Conservation (phyloP, 495 filamentous ascomycete species). For the Pseudomonodictys pantanalensis region DNA sequence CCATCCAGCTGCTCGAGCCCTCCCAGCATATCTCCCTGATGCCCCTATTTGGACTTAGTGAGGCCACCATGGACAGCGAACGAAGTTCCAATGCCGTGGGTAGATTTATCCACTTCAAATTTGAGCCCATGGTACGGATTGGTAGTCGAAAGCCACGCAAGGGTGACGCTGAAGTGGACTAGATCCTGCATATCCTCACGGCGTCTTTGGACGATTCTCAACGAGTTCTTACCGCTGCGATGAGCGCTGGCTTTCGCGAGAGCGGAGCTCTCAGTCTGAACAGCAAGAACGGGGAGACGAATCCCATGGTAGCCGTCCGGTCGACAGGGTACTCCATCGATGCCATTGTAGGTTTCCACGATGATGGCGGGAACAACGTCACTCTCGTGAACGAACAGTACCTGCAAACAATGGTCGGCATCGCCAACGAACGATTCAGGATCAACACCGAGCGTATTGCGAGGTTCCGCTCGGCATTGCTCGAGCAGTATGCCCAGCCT, state of each 20-base stretch:
- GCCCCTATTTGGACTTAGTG: too few relatives aligned
- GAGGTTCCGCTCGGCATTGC: constrained; percentile 42
- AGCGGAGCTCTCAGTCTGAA: constrained; percentile 65
- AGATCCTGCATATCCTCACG: constrained; percentile 88
- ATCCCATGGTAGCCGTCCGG: constrained; percentile 72
- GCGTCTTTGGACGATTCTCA: constrained; percentile 70
- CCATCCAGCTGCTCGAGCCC: constrained; percentile 40
- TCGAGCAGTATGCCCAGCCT: constrained; percentile 17
- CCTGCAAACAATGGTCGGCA: constrained; percentile 58
- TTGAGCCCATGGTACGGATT: constrained; percentile 78
- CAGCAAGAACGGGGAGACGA: constrained; percentile 42
- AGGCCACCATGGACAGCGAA: too few relatives aligned
- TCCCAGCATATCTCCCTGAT: background rate
- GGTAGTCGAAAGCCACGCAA: constrained; percentile 19
- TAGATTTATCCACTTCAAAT: constrained; percentile 78
- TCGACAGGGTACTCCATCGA: constrained; percentile 77
- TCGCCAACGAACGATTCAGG: constrained; percentile 73
- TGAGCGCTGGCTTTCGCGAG: constrained; percentile 84
- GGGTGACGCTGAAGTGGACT: constrained; percentile 7
- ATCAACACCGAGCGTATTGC: constrained; percentile 69
- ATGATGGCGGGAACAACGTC: constrained; percentile 35
- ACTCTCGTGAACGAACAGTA: constrained; percentile 52
- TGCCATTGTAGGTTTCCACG: constrained; percentile 65
- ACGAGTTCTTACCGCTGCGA: constrained; percentile 64
- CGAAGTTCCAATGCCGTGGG: constrained; percentile 18